Evolutionary conservation across 768 basidiomycete genomes (phyloP).

Genomic region (Gymnopilus junonius): DNA sequence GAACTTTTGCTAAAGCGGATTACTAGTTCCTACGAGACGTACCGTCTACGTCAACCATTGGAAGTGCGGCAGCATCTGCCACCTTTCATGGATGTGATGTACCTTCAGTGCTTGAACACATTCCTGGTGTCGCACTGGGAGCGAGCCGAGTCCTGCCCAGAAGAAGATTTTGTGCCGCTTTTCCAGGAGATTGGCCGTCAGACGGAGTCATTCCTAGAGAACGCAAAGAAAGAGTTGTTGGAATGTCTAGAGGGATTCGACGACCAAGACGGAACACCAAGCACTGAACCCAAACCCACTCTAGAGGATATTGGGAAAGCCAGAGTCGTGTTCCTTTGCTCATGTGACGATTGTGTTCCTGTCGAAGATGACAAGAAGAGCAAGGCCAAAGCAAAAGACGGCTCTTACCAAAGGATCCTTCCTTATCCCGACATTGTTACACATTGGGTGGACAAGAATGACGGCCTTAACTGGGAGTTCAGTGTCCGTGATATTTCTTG

Average conservation of each 20-base stretch:
- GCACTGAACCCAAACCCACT: not conserved
- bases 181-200: not conserved
- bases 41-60: not conserved
- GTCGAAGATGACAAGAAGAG: not conserved
- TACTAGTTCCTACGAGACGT: not conserved
- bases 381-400: not conserved
- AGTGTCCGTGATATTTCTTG: not conserved
- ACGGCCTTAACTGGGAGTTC: not conserved
- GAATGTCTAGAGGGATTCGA: not conserved
- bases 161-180: not conserved
- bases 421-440: not conserved
- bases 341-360: not conserved
- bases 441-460: not conserved
- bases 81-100: not conserved
- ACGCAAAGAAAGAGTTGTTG: not conserved
- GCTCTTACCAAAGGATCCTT: not conserved
- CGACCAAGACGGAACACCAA: not conserved
- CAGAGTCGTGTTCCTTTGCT: not conserved
- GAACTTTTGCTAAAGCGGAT: not conserved
- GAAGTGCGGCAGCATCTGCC: conserved; percentile 1
- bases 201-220: not conserved
- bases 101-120: not conserved
- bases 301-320: not conserved
- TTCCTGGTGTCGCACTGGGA: not conserved
- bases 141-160: not conserved